A percentile compares a stretch with the other conserved stretches of the same genome.
Evolutionary conservation across 805 yeast genomes (phyloP).

Genomic region (Diddensiella caesifluorescens): DNA sequence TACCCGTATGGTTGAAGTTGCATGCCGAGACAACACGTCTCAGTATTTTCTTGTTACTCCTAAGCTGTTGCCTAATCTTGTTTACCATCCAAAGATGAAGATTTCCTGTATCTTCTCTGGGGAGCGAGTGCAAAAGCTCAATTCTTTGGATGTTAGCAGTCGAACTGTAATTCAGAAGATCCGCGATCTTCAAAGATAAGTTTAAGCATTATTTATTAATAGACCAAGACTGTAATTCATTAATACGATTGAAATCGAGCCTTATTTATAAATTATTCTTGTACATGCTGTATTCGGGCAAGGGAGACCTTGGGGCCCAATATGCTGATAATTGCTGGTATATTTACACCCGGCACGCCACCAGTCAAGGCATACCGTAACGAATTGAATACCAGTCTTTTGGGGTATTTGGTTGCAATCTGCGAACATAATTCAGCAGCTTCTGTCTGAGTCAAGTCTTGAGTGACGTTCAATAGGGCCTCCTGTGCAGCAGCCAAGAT

Average conservation of each 20-base stretch:
- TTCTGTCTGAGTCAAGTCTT: not conserved
- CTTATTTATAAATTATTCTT: not conserved
- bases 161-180: not conserved
- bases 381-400: slow-evolving; percentile 43
- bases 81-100: slow-evolving; percentile 73
- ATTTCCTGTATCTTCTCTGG: slow-evolving; percentile 77
- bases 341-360: slow-evolving; percentile 60
- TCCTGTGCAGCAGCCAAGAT: not conserved
- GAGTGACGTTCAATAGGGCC: not conserved
- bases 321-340: slow-evolving; percentile 52
- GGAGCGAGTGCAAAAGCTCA: slow-evolving; percentile 9
- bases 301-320: slow-evolving; percentile 38
- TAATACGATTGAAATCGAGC: not conserved
- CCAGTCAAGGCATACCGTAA: slow-evolving; percentile 69
- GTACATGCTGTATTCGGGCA: slow-evolving; percentile 1
- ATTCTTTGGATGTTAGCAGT: slow-evolving; percentile 1
- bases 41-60: slow-evolving; percentile 95
- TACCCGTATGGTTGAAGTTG: slow-evolving; percentile 74
- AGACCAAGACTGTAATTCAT: not conserved
- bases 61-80: slow-evolving; percentile 70
- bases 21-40: slow-evolving; percentile 58
- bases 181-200: too few species aligned
- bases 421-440: too few species aligned
- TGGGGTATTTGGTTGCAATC: slow-evolving; percentile 14
- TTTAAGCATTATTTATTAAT: not conserved